A percentile compares a stretch with the other conserved stretches of the same genome.
phyloP scores from a whole-genome alignment of 2,329 filamentous ascomycete species.

The Arthrobotrys megalospora region DNA sequence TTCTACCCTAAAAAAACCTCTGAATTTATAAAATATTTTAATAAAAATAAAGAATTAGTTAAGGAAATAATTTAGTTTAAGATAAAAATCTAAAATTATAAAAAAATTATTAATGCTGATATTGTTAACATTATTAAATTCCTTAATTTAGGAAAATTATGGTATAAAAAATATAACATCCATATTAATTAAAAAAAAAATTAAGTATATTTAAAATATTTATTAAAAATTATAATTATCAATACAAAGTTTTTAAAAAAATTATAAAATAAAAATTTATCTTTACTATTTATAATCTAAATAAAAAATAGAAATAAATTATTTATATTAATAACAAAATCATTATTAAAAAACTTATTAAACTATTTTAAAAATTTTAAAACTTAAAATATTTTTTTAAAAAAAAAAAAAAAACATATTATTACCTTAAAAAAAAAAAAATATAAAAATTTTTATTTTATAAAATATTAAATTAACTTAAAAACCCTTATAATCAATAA shows the following conservation, averaged over 20 bases:
- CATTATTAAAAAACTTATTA: background rate
- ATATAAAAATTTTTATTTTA: background rate
- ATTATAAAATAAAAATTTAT: constrained; percentile 9
- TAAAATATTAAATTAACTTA: background rate
- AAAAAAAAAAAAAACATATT: background rate
- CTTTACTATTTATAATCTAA: background rate
- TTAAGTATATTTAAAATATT: constrained; percentile 14
- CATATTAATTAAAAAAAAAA: constrained; percentile 13
- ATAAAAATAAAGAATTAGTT: constrained; percentile 6
- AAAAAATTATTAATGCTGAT: constrained; percentile 14
- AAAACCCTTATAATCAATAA: background rate
- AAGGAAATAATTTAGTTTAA: constrained; percentile 23
- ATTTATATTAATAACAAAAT: constrained; percentile 15
- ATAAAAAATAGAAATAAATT: constrained; percentile 11
- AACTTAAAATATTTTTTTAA: background rate
- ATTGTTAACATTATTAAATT: constrained; percentile 12
- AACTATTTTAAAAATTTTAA: background rate
- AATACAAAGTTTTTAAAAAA: constrained; percentile 5
- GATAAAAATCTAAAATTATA: constrained; percentile 19
- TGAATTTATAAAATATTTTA: constrained; percentile 20
- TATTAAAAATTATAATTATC: constrained; percentile 25
- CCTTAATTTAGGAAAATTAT: constrained; percentile 16
- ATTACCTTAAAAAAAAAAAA: background rate
- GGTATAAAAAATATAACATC: constrained; percentile 2
- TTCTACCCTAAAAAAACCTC: constrained; percentile 2